phyloP scores from a whole-genome alignment of 768 basidiomycete genomes.

The Psilocybe tampanensis region DNA sequence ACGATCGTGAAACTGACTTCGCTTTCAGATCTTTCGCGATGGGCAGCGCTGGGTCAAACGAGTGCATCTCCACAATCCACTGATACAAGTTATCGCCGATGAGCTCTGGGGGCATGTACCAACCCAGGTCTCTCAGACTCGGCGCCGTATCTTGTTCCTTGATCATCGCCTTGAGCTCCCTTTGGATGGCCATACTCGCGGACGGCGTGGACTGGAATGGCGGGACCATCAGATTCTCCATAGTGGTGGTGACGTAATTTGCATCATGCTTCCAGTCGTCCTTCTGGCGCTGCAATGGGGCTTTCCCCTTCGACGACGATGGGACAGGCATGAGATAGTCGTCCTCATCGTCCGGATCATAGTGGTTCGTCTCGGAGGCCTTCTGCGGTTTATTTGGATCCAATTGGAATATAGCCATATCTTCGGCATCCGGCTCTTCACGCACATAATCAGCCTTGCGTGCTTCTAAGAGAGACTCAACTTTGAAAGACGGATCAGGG shows the following conservation, averaged over 20 bases:
- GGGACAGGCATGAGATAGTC: conserved; percentile 26
- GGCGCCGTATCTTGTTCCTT: conserved; percentile 53
- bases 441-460: conserved; percentile 42
- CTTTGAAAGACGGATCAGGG: conserved; percentile 58
- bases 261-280: conserved; percentile 60
- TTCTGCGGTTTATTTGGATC: conserved; percentile 17
- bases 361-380: conserved; percentile 20
- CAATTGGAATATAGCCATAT: conserved; percentile 44
- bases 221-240: conserved; percentile 57
- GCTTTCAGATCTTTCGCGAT: conserved; percentile 61
- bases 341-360: conserved; percentile 32
- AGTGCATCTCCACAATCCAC: conserved; percentile 76
- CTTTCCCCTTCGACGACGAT: conserved; percentile 21
- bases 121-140: conserved; percentile 59
- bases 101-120: conserved; percentile 70
- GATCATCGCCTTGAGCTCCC: conserved; percentile 64
- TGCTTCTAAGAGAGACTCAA: conserved; percentile 48
- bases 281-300: conserved; percentile 23
- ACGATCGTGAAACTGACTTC: conserved; percentile 33
- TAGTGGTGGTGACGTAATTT: conserved; percentile 45
- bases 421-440: conserved; percentile 52
- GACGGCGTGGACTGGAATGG: conserved; percentile 56
- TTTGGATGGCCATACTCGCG: conserved; percentile 59
- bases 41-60: conserved; percentile 62
- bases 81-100: conserved; percentile 71